Conservation (phyloP, 2,329 filamentous ascomycete genomes). For the Fusarium sulawesiense region DNA sequence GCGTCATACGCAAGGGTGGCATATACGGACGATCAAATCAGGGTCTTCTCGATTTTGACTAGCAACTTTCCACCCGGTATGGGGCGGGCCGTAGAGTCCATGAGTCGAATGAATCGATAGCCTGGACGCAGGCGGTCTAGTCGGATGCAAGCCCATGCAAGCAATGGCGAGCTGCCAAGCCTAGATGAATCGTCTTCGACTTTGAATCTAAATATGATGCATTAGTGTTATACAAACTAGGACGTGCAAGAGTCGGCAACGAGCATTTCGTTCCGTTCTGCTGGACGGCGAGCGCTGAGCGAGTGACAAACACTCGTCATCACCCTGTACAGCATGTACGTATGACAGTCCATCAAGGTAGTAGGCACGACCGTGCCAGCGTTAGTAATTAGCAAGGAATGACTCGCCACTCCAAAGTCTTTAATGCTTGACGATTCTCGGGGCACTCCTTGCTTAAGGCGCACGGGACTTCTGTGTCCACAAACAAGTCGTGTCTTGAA, state of each 20-base stretch:
- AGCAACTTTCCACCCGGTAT: constrained; percentile 62
- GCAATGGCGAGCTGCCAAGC: constrained; percentile 53
- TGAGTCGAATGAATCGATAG: constrained; percentile 65
- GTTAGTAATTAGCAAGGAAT: background rate
- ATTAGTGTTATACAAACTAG: constrained; percentile 36
- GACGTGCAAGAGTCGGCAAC: constrained; percentile 6
- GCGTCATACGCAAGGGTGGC: background rate
- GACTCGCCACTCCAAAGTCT: background rate
- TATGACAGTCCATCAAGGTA: background rate
- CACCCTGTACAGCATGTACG: background rate
- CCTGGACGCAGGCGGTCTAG: constrained; percentile 67
- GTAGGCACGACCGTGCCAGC: background rate
- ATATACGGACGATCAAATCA: constrained; percentile 48
- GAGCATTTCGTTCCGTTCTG: constrained; percentile 4
- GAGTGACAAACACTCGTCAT: constrained; percentile 1
- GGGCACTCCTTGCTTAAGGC: background rate
- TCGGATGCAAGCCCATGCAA: constrained; percentile 69
- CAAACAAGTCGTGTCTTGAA: constrained; percentile 6
- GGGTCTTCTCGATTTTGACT: constrained; percentile 63
- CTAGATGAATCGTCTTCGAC: constrained; percentile 62
- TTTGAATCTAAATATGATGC: constrained; percentile 58
- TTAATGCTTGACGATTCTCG: background rate
- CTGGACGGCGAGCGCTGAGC: background rate
- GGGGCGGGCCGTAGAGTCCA: constrained; percentile 58
- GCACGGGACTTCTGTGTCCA: constrained; percentile 13